Base-by-base conservation (phyloP, 129 eudicot species). In the Cynara cardunculus region DNA sequence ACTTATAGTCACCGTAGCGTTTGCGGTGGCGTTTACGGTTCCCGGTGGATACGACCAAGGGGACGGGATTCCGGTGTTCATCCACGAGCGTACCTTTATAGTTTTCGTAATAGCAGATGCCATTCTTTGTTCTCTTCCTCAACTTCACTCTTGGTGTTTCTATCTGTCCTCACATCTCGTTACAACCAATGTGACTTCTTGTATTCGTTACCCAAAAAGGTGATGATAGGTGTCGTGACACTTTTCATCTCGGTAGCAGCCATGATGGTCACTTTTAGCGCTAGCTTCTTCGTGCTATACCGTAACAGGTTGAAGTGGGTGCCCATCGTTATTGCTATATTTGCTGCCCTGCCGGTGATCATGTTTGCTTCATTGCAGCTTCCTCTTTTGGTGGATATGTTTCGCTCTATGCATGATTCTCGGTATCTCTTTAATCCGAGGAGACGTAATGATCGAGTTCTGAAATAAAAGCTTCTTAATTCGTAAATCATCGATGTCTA, bases 1-100 rank as follows among this genome's bases (percentile, higher is more conserved):
- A 4, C 71, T 76, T 59, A 76, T 76, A 5, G 24, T 76, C 2
- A 74, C 85, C 1, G 75, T 81, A 12, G 85, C 78, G 12, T 74
- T 81, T 74, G 79, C 85, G 5, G 85, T 70, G 18, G 85, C 74
- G 5, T 72, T 81, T 35, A 81, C 80, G 2, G 66, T 81, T 53
- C 64, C 64, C 0, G 64, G 64, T 16, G 64, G 64, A 18, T 53
- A 53, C 9, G 21, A 53, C 21, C 76, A 71, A 65, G 69, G 31
- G 5, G 22, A 10, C 19, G 85, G 85, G 1, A 1, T 35, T 44
- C 85, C 85, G 2, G n/a, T 76, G 5, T 62, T 76, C 44, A 10
- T 27, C 27, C 80, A 30, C 4, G n/a, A 41, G 13, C 31, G 21
- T 49, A 11, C 59, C 7, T 82, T 82, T 46, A n/a, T 67, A 65